Evolutionary conservation across 2,329 filamentous ascomycete genomes (phyloP), one percentile per base, ranked within the genome.

Genomic region (Penicillium sclerotigenum): DNA sequence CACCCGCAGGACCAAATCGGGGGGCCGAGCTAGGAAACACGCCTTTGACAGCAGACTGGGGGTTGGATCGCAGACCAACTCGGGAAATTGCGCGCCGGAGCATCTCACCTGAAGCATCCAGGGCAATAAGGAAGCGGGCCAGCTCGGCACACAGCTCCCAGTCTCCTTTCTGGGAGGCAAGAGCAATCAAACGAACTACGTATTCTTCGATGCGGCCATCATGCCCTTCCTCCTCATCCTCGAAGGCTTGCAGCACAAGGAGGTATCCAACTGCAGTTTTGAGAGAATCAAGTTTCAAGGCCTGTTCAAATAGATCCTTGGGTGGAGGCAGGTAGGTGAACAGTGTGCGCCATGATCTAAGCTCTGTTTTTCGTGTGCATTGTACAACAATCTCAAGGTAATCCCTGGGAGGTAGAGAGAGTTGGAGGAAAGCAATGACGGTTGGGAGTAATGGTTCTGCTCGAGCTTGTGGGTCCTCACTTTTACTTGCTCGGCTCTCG

Each of bases 91-190:
- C 74, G 47, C 76, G 69, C 47, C 73, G 70, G 14, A 99, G 79
- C 42, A 90, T 93, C 62, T 87, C 85, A 0, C 94, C 94, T 14
- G 86, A 89, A 62, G 90, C 87, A 69, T 99, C 94, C 66, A 99
- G 85, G 5, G 93, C 93, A 45, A 95, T 91, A 54, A 99, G 77
- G 74, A 99, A 99, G n/a, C 93, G 82, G 11, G 94, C 92, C 28
- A 99, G 81, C 72, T 99, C 94, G 66, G 91, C 94, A 76, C 94
- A 97, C 28, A 99, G 77, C 65, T 97, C 92, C 91, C 92, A 99
- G 68, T 97, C 93, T 47, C 87, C 86, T 71, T 92, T 91, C 31
- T 85, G 81, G 66, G 92, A 93, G 0, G 93, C 94, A 47, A 89
- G 81, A 31, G 85, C 85, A 55, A 99, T 82, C 24, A 99, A 78